A percentile compares a stretch with the other conserved stretches of the same genome.
These are phyloP conservation scores for Ogataea ramenticola DNA, from an alignment of 805 yeast genomes.

Conservation along the genomic window DNA sequence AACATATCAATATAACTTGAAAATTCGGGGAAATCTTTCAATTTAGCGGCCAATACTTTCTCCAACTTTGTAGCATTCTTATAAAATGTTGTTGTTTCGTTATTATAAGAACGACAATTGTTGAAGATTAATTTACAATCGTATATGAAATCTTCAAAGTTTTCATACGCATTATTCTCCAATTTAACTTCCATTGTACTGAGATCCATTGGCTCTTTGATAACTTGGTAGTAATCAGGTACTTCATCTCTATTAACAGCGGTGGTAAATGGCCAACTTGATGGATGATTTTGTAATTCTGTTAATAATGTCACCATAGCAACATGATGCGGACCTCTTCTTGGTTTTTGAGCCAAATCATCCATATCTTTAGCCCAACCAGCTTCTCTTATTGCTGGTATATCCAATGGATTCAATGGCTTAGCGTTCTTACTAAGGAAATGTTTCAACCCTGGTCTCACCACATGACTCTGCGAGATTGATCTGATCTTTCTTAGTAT, in stretches of 20 bases:
- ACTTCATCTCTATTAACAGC: conserved; percentile 94
- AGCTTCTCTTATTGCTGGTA: conserved; percentile 88
- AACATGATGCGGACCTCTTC: conserved; percentile 89
- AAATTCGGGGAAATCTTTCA: conserved; percentile 89
- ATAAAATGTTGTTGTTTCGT: conserved; percentile 90
- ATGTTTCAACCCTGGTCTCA: conserved; percentile 71
- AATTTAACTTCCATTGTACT: conserved; percentile 91
- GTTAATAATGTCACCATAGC: conserved; percentile 83
- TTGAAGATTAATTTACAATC: conserved; percentile 82
- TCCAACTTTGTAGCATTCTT: conserved; percentile 93
- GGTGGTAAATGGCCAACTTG: conserved; percentile 95
- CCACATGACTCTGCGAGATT: conserved; percentile 70
- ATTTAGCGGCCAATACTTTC: conserved; percentile 73
- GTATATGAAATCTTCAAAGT: conserved; percentile 85
- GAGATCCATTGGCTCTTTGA: conserved; percentile 96
- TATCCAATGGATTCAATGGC: conserved; percentile 69
- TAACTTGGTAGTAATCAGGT: conserved; percentile 91
- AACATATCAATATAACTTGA: conserved; percentile 64
- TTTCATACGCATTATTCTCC: conserved; percentile 85
- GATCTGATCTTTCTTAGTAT: conserved; percentile 75
- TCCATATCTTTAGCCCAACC: conserved; percentile 99
- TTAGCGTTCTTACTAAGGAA: conserved; percentile 46
- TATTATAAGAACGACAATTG: conserved; percentile 88
- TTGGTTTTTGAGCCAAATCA: conserved; percentile 89
- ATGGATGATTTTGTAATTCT: conserved; percentile 89